These are phyloP conservation scores for Austroboletus festivus DNA, from an alignment of 768 basidiomycete species.

Conservation along the genomic window DNA sequence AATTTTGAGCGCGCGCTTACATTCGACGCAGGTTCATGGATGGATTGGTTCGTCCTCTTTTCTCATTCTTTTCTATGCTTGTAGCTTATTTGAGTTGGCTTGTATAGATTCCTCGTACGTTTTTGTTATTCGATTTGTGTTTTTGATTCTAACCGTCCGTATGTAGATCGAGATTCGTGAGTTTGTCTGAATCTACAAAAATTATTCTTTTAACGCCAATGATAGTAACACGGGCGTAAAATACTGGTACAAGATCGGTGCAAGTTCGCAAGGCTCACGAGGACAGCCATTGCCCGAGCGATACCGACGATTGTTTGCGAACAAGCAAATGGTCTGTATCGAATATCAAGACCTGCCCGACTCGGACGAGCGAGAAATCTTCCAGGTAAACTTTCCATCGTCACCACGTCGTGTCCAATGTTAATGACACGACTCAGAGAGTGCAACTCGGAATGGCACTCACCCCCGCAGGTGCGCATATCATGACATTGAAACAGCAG, in stretches of 20 bases:
- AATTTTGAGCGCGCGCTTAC: neutral
- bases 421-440: slow-evolving; percentile 41
- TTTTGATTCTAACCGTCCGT: neutral
- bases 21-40: slow-evolving; percentile 54
- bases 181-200: slow-evolving; percentile 10
- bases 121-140: too few species aligned
- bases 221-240: slow-evolving; percentile 29
- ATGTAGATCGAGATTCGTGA: slow-evolving; percentile 45
- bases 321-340: slow-evolving; percentile 79
- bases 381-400: slow-evolving; percentile 49
- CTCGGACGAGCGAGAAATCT: slow-evolving; percentile 61
- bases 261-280: slow-evolving; percentile 7
- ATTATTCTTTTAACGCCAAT: neutral
- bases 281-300: slow-evolving; percentile 48
- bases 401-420: neutral
- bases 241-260: slow-evolving; percentile 45
- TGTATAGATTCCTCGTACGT: slow-evolving; percentile 56
- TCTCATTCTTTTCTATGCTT: neutral
- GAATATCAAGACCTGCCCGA: slow-evolving; percentile 65
- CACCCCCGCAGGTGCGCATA: slow-evolving; percentile 54
- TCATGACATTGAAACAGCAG: too few species aligned
- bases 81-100: slow-evolving; percentile 6
- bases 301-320: slow-evolving; percentile 57
- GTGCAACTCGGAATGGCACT: slow-evolving; percentile 79
- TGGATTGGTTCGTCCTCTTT: slow-evolving; percentile 51